phyloP scores from a whole-genome alignment of 2,329 filamentous ascomycete species.

The Curvularia hawaiiensis region DNA sequence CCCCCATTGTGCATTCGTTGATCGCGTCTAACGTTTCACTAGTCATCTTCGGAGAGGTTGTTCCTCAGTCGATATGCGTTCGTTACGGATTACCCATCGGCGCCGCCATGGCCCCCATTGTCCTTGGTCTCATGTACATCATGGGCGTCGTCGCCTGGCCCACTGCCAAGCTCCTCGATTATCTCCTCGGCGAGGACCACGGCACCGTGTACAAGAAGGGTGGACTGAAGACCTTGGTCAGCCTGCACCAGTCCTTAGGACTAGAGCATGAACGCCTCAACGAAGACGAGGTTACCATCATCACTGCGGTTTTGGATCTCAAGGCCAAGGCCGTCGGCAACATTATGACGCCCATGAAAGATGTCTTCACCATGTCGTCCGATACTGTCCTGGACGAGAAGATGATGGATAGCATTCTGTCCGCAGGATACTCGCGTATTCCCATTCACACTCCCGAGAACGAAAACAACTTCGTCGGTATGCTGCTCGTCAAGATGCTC shows the following conservation, averaged over 20 bases:
- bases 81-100: conserved; percentile 95
- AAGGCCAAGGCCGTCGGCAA: conserved; percentile 94
- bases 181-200: conserved; percentile 90
- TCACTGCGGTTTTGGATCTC: conserved; percentile 92
- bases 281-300: conserved; percentile 98
- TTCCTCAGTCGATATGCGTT: conserved; percentile 95
- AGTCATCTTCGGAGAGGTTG: conserved; percentile 98
- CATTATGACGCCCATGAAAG: conserved; percentile 98
- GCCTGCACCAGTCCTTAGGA: conserved; percentile 89
- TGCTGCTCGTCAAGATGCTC: conserved; percentile 97
- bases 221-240: conserved; percentile 93
- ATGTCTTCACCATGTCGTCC: conserved; percentile 96
- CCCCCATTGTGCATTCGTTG: neutral
- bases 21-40: conserved; percentile 9
- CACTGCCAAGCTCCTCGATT: conserved; percentile 93
- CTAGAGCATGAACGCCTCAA: conserved; percentile 85
- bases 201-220: conserved; percentile 98
- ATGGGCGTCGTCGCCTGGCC: conserved; percentile 91
- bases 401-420: conserved; percentile 93
- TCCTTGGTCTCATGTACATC: conserved; percentile 88
- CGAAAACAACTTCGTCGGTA: conserved; percentile 87
- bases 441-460: conserved; percentile 90
- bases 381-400: conserved; percentile 90
- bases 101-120: conserved; percentile 88
- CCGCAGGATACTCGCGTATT: conserved; percentile 93